A percentile compares a stretch with the other conserved stretches of the same genome.
These are phyloP conservation scores for Afroboletus lepidellus DNA, from an alignment of 1,284 basidiomycete genomes.

Conservation along the genomic window DNA sequence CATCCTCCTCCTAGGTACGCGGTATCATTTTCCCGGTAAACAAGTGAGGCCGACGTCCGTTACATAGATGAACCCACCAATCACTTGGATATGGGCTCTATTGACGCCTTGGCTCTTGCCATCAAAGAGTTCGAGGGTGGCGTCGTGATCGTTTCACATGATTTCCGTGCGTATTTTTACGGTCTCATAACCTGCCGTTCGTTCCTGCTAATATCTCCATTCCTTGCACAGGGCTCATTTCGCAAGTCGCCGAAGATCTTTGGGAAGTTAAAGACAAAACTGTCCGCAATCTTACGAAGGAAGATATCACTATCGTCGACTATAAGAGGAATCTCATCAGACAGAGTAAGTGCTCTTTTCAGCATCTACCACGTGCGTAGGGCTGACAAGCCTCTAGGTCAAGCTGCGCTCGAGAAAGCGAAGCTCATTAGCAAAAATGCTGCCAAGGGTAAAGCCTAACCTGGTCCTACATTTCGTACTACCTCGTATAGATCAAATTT, in stretches of 20 bases:
- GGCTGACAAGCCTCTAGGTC: slow-evolving; percentile 43
- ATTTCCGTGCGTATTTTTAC: slow-evolving; percentile 72
- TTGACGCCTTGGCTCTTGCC: slow-evolving; percentile 90
- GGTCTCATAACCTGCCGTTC: slow-evolving; percentile 3
- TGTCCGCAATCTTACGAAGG: slow-evolving; percentile 89
- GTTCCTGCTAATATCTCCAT: slow-evolving; percentile 13
- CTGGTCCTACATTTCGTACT: slow-evolving; percentile 9
- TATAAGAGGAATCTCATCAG: slow-evolving; percentile 83
- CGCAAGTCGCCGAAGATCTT: slow-evolving; percentile 94
- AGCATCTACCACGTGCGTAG: slow-evolving; percentile 13
- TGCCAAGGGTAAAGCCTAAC: slow-evolving; percentile 57
- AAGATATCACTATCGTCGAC: slow-evolving; percentile 86
- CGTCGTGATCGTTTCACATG: slow-evolving; percentile 96
- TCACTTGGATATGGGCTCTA: slow-evolving; percentile 93
- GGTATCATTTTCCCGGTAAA: slow-evolving; percentile 14
- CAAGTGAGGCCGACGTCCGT: slow-evolving; percentile 3
- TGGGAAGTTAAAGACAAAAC: slow-evolving; percentile 98
- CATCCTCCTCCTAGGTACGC: slow-evolving; percentile 76
- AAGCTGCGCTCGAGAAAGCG: slow-evolving; percentile 84
- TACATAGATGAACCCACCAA: slow-evolving; percentile 82
- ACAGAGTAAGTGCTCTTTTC: slow-evolving; percentile 50
- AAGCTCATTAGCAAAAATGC: slow-evolving; percentile 85
- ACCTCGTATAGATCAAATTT: slow-evolving; percentile 11
- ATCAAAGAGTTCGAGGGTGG: slow-evolving; percentile 98
- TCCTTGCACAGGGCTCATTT: slow-evolving; percentile 68